Conservation (phyloP, 345 rosid genomes). For the Isatis tinctoria region DNA sequence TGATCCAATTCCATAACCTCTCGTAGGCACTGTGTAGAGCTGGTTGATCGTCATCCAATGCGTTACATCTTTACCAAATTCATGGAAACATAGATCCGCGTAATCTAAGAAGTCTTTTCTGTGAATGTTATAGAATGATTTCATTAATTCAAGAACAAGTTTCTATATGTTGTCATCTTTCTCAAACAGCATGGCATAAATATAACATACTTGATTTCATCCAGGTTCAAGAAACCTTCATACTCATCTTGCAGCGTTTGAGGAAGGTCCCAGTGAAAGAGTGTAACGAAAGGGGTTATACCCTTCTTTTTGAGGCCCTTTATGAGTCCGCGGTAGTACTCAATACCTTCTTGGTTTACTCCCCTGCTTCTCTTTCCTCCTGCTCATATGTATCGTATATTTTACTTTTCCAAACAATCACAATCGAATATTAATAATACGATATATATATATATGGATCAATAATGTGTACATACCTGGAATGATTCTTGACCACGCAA, state of each 20-base stretch:
- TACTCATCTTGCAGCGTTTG: slow-evolving; percentile 44
- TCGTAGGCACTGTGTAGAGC: slow-evolving; percentile 17
- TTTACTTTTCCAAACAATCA: background rate
- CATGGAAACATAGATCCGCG: slow-evolving; percentile 34
- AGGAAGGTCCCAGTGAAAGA: slow-evolving; percentile 53
- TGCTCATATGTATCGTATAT: slow-evolving; percentile 1
- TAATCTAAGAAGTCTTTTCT: slow-evolving; percentile 32
- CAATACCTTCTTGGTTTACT: slow-evolving; percentile 34
- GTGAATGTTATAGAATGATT: background rate
- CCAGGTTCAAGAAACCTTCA: slow-evolving; percentile 37
- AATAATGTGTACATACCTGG: slow-evolving; percentile 11
- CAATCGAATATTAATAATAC: background rate
- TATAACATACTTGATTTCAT: slow-evolving; percentile 20
- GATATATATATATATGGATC: background rate
- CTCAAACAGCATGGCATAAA: background rate
- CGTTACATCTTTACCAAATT: slow-evolving; percentile 43
- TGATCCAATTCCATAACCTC: slow-evolving; percentile 25
- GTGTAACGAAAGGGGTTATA: slow-evolving; percentile 40
- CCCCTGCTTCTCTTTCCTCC: slow-evolving; percentile 40
- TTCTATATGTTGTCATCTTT: background rate
- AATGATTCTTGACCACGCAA: slow-evolving; percentile 33
- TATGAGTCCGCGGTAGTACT: slow-evolving; percentile 42
- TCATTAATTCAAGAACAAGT: background rate
- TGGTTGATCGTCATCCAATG: slow-evolving; percentile 48
- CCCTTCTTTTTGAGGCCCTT: slow-evolving; percentile 32